Conservation (phyloP, 805 yeast species). For the Monosporozyma unispora region DNA sequence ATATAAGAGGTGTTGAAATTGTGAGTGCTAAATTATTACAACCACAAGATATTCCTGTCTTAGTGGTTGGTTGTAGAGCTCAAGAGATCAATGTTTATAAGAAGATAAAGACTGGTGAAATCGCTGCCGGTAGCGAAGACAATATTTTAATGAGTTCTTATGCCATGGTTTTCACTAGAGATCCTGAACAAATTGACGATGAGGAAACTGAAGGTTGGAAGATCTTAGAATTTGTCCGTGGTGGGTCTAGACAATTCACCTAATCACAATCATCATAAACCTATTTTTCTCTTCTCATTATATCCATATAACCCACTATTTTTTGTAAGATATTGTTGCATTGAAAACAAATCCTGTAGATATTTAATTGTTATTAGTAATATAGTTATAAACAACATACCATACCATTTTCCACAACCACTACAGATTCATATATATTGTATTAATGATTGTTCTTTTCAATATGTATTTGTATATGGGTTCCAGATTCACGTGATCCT, state of each 20-base stretch:
- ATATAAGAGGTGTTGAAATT: conserved; percentile 90
- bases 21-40: conserved; percentile 79
- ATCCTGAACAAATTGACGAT: conserved; percentile 86
- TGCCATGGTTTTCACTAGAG: conserved; percentile 90
- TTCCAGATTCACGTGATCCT: not conserved
- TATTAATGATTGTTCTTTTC: no score
- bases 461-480: not conserved
- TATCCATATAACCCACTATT: not conserved
- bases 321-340: conserved; percentile 1
- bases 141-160: conserved; percentile 88
- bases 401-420: not conserved
- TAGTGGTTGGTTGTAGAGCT: conserved; percentile 90
- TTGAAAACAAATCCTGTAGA: conserved; percentile 1
- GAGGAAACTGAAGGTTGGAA: conserved; percentile 96
- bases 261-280: conserved; percentile 15
- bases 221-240: conserved; percentile 86
- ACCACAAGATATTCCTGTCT: conserved; percentile 86
- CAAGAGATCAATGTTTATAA: conserved; percentile 89
- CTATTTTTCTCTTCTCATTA: not conserved
- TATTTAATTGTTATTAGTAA: not conserved
- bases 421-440: no score
- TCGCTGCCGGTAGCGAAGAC: conserved; percentile 93
- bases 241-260: conserved; percentile 79
- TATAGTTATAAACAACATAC: not conserved
- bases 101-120: conserved; percentile 83